Conservation (phyloP, 2,329 filamentous ascomycete genomes). For the Cladophialophora immunda region DNA sequence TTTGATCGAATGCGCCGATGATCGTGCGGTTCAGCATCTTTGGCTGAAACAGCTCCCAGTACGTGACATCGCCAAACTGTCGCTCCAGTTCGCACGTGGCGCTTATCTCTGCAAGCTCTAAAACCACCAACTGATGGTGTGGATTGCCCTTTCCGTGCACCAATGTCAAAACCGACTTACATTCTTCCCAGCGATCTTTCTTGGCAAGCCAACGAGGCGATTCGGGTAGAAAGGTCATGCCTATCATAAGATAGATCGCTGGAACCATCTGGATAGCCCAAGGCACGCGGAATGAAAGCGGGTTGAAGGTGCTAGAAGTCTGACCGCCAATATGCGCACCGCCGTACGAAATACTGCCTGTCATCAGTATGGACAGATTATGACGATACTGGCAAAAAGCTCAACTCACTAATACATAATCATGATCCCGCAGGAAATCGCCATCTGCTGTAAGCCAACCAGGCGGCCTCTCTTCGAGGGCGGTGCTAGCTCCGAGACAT, state of each 20-base stretch:
- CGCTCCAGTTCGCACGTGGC: slow-evolving; percentile 68
- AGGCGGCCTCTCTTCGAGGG: slow-evolving; percentile 49
- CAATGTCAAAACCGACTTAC: slow-evolving; percentile 58
- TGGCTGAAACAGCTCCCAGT: slow-evolving; percentile 71
- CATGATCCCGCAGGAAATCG: slow-evolving; percentile 49
- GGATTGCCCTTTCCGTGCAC: slow-evolving; percentile 72
- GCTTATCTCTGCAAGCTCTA: slow-evolving; percentile 54
- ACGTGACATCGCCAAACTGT: too few relatives aligned
- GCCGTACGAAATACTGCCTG: slow-evolving; percentile 33
- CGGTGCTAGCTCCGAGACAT: slow-evolving; percentile 63
- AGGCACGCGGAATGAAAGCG: slow-evolving; percentile 54
- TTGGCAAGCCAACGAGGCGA: slow-evolving; percentile 67
- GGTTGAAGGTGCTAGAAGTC: slow-evolving; percentile 51
- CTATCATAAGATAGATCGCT: slow-evolving; percentile 47
- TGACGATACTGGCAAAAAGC: too few relatives aligned
- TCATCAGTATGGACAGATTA: too few relatives aligned
- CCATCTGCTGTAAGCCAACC: slow-evolving; percentile 49
- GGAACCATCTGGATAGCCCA: slow-evolving; percentile 58
- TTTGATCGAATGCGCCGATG: slow-evolving; percentile 75
- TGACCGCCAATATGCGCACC: slow-evolving; percentile 54
- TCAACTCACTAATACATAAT: slow-evolving; percentile 42
- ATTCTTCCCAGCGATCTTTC: slow-evolving; percentile 69
- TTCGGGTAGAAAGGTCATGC: slow-evolving; percentile 59
- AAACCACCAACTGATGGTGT: slow-evolving; percentile 69
- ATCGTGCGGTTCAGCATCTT: slow-evolving; percentile 75